phyloP scores from a whole-genome alignment of 2,329 filamentous ascomycete species.

The Raffaelea arxii region DNA sequence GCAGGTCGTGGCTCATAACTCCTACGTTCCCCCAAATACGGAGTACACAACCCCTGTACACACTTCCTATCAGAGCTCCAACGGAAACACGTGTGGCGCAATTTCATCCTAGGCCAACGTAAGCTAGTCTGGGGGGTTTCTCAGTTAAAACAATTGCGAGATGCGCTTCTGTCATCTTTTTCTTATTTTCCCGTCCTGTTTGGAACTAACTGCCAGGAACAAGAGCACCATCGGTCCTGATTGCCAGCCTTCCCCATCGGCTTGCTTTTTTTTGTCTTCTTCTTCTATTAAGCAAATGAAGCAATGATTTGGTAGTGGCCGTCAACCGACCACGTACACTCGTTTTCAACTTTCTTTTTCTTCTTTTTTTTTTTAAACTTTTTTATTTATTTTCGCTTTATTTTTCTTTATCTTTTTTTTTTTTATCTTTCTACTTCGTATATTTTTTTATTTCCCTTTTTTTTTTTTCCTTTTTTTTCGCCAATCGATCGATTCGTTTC shows the following conservation, averaged over 20 bases:
- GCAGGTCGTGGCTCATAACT: no score
- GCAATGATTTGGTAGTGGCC: constrained; percentile 8
- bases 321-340: constrained; percentile 6
- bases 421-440: not conserved
- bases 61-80: no score
- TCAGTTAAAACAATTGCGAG: no score
- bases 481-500: not conserved
- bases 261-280: not conserved
- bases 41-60: no score
- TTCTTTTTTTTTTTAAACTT: not conserved
- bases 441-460: no score
- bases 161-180: not conserved
- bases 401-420: not conserved
- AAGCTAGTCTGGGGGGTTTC: no score
- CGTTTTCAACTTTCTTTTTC: constrained; percentile 3
- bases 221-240: not conserved
- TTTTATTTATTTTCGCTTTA: constrained; percentile 1
- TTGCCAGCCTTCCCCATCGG: not conserved
- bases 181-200: not conserved
- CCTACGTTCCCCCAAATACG: no score
- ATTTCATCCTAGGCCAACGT: no score
- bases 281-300: not conserved
- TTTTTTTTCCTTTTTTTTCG: not conserved
- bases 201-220: not conserved
- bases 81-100: no score